Conservation (phyloP, 805 yeast species). For the Candida adriatica region DNA sequence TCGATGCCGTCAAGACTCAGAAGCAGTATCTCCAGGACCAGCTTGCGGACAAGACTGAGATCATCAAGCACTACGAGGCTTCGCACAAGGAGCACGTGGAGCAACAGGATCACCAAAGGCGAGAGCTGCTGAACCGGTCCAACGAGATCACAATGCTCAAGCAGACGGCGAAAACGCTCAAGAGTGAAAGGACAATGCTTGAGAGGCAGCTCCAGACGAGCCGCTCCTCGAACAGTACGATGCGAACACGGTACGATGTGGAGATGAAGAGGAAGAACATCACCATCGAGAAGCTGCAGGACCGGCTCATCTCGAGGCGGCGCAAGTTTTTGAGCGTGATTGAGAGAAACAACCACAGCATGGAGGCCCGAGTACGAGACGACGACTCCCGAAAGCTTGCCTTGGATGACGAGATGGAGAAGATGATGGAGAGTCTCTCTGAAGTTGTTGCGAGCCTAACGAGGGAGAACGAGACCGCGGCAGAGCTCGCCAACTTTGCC, state of each 20-base stretch:
- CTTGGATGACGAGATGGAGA: conserved; percentile 18
- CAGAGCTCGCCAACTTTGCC: conserved; percentile 7
- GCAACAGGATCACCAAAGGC: neutral
- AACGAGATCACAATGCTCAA: conserved; percentile 4
- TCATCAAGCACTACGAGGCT: conserved; percentile 7
- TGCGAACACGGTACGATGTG: conserved; percentile 14
- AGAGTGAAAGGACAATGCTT: neutral
- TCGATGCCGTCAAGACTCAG: conserved; percentile 11
- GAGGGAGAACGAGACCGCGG: conserved; percentile 6
- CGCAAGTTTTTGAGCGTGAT: conserved; percentile 7
- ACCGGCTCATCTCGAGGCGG: conserved; percentile 8
- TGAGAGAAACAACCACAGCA: conserved; percentile 3
- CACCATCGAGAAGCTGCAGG: conserved; percentile 15
- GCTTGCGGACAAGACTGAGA: conserved; percentile 9
- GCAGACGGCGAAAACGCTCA: conserved; percentile 1
- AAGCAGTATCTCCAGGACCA: conserved; percentile 5
- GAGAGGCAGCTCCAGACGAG: conserved; percentile 8
- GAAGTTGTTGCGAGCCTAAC: conserved; percentile 15
- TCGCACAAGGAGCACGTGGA: conserved; percentile 6
- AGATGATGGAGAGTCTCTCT: conserved; percentile 13
- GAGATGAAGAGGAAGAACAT: conserved; percentile 17
- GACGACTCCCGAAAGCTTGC: conserved; percentile 2
- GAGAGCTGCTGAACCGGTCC: neutral
- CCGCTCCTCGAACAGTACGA: conserved; percentile 7
- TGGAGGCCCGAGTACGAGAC: neutral